Evolutionary conservation across 2,329 filamentous ascomycete species (phyloP), one percentile per base, ranked within the genome.

Genomic region (Shiraia sp.): DNA sequence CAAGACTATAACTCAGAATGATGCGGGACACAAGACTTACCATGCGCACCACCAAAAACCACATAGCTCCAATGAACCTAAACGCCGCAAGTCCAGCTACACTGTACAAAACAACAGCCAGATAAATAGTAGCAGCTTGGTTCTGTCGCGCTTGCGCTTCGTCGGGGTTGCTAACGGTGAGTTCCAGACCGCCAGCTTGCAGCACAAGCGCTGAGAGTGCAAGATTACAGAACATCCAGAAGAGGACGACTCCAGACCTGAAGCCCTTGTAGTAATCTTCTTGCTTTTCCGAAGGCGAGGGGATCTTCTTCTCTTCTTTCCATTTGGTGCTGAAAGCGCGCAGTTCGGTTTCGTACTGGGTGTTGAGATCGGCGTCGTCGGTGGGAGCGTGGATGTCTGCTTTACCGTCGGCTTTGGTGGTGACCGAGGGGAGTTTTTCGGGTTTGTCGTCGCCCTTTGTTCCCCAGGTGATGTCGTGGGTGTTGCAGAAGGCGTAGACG

Each of bases 231-330:
- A 97, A 89, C 79, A 99, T 96, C 93, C 93, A 99, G 53, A 87
- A 83, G 36, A 97, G 76, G 22, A 99, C 93, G 55, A 96, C 91
- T 19, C 89, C 83, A 14, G 88, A 95, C 49, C 93, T 83, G 68
- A 99, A 96, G 53, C 91, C 93, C 61, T 91, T 90, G 79, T 99
- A 99, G 73, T 97, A 99, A 69, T 99, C 93, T 76, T 96, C 90
- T 70, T 99, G 92, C 63, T 87, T 89, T 66, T 96, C 91, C 30
- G 74, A 65, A 9, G 79, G 71, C n/a, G 75, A 75, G 2, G 81
- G 79, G 0, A 75, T 59, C 59, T 82, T 83, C 70, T 86, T 83
- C 49, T 90, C 85, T 50, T 86, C 83, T 19, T 86, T 84, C 32
- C 82, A 82, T 70, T 96, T 97, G 17, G 75, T 74, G 31, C 79